Evolutionary conservation across 75 land plant species (phyloP).

Genomic region (Gnetum montanum): DNA sequence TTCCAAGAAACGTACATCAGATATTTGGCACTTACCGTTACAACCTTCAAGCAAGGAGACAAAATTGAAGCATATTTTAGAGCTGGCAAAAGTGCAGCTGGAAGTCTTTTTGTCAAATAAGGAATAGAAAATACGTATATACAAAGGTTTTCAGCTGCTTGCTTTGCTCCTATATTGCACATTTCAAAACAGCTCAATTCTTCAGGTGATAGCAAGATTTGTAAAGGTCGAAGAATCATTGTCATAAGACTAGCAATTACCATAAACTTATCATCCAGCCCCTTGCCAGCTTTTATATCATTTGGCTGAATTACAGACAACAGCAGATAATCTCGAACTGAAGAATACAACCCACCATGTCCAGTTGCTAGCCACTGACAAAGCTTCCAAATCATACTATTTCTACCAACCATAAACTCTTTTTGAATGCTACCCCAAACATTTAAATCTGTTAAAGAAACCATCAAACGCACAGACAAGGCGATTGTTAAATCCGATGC

Average conservation of each 20-base stretch:
- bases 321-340: slow-evolving; percentile 38
- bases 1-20: too few species aligned
- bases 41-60: slow-evolving; percentile 39
- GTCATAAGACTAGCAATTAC: slow-evolving; percentile 70
- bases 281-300: slow-evolving; percentile 6
- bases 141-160: slow-evolving; percentile 41
- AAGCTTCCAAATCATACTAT: slow-evolving; percentile 23
- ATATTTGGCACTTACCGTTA: slow-evolving; percentile 68
- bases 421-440: slow-evolving; percentile 34
- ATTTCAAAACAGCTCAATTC: slow-evolving; percentile 1
- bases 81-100: slow-evolving; percentile 61
- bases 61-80: slow-evolving; percentile 49
- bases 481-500: slow-evolving; percentile 23
- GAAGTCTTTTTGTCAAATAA: slow-evolving; percentile 45
- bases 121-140: slow-evolving; percentile 67
- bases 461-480: slow-evolving; percentile 56
- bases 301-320: slow-evolving; percentile 11
- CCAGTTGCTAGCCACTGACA: slow-evolving; percentile 32
- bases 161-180: slow-evolving; percentile 6
- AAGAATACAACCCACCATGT: slow-evolving; percentile 36
- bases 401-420: slow-evolving; percentile 24
- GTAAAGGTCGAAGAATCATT: slow-evolving; percentile 67
- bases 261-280: slow-evolving; percentile 44
- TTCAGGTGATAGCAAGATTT: neutral
- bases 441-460: slow-evolving; percentile 61